These are phyloP conservation scores for Cyberlindnera mycetangii DNA, from an alignment of 805 yeast genomes.

Conservation along the genomic window DNA sequence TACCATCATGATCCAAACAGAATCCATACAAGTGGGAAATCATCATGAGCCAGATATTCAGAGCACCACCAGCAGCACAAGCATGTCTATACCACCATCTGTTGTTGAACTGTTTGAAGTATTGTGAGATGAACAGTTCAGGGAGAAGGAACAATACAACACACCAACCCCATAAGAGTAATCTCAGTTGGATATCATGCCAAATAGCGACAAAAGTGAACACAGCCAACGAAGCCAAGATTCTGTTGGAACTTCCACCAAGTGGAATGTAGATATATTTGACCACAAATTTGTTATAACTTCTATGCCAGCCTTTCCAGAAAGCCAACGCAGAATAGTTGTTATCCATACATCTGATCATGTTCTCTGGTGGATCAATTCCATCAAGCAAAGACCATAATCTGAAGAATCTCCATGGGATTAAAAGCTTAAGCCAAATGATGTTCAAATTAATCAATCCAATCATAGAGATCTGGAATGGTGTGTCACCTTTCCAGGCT, in stretches of 20 bases:
- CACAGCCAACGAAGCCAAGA: conserved; percentile 76
- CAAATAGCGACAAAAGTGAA: conserved; percentile 95
- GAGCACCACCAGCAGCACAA: conserved; percentile 85
- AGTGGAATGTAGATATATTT: conserved; percentile 88
- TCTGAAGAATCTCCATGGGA: conserved; percentile 95
- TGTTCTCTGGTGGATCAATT: conserved; percentile 95
- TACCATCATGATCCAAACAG: conserved; percentile 89
- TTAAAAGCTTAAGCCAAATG: conserved; percentile 87
- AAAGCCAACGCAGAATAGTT: conserved; percentile 92
- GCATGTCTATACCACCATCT: conserved; percentile 74
- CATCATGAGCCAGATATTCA: conserved; percentile 97
- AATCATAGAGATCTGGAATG: conserved; percentile 92
- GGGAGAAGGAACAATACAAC: conserved; percentile 85
- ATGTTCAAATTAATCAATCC: conserved; percentile 87
- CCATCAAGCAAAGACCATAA: conserved; percentile 92
- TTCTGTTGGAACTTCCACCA: conserved; percentile 75
- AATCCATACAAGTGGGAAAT: conserved; percentile 93
- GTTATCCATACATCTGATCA: conserved; percentile 94
- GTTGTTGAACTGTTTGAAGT: conserved; percentile 37
- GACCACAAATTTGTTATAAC: conserved; percentile 85
- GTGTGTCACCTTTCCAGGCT: conserved; percentile 88
- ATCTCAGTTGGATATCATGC: conserved; percentile 92
- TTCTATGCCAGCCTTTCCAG: conserved; percentile 99
- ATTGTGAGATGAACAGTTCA: conserved; percentile 62
- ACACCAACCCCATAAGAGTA: conserved; percentile 95